These are phyloP conservation scores for Keithomyces neogunnii DNA, from an alignment of 2,329 filamentous ascomycete genomes.

Conservation along the genomic window DNA sequence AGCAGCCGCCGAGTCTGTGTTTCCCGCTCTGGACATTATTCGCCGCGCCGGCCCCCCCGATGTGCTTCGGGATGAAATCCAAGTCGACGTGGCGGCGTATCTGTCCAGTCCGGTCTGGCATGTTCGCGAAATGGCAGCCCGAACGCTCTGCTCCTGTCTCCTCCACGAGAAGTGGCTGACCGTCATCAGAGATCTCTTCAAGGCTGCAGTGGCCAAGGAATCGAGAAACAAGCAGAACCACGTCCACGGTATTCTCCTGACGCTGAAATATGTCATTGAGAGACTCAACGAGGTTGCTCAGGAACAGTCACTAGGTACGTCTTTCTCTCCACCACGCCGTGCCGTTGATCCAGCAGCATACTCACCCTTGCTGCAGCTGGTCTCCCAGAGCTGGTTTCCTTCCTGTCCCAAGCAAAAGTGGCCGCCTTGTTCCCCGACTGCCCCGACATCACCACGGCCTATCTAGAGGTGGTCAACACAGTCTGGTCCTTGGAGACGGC, in stretches of 20 bases:
- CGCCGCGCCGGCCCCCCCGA: conserved; percentile 61
- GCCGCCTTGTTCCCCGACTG: conserved; percentile 18
- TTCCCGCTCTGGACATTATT: conserved; percentile 75
- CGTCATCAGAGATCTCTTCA: conserved; percentile 29
- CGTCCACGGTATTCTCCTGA: conserved; percentile 50
- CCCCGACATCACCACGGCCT: conserved; percentile 36
- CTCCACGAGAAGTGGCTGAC: conserved; percentile 41
- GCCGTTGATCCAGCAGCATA: too few species aligned
- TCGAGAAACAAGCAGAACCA: conserved; percentile 36
- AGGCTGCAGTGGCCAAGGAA: conserved; percentile 15
- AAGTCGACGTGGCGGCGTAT: conserved; percentile 50
- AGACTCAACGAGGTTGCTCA: conserved; percentile 39
- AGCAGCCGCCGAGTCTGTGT: conserved; percentile 58
- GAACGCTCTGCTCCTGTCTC: conserved; percentile 59
- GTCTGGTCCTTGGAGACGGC: conserved; percentile 23
- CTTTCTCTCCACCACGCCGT: not conserved
- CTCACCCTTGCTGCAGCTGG: conserved; percentile 15
- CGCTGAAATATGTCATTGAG: conserved; percentile 48
- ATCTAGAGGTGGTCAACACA: conserved; percentile 37
- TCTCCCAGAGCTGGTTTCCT: conserved; percentile 18
- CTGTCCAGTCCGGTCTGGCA: conserved; percentile 69
- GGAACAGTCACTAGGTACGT: conserved; percentile 33
- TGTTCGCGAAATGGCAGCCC: conserved; percentile 70
- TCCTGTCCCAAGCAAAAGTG: conserved; percentile 19
- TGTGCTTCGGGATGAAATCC: conserved; percentile 44